Evolutionary conservation across 257 asterid genomes (phyloP), one percentile per base, ranked within the genome.

Genomic region (Salvia rosmarinus): DNA sequence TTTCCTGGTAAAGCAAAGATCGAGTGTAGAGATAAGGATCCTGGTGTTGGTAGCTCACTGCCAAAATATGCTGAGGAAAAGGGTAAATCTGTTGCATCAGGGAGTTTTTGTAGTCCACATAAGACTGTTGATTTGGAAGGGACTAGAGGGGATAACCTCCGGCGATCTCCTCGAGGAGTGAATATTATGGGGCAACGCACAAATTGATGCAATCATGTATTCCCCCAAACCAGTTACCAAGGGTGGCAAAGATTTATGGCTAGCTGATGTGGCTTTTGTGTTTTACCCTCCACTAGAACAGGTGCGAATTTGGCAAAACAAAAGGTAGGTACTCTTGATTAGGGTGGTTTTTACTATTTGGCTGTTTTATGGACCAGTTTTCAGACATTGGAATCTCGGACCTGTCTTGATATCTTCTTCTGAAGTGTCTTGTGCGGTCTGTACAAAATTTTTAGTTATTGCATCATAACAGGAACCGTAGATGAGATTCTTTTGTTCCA

Each of bases 1-100:
- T 78, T 35, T 73, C 84, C 82, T 6, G 40, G 79, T 32, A 80
- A 82, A 74, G 75, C 64, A 47, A 58, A 77, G n/a, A 16, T 50
- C 16, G 56, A 40, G 13, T 2, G 12, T 23, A 21, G 23, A 78
- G 69, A 58, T 32, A 23, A 17, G 51, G 75, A 4, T 6, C 56
- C 58, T 49, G 55, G 51, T 16, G 72, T 75, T 60, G n/a, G 8
- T 57, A 10, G 59, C 58, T 12, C 46, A 19, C 39, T 10, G 59
- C 68, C 73, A 17, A 60, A 63, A n/a, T 64, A 57, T 1, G 68
- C 34, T 4, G n/a, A 34, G 54, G 25, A n/a, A 16, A 66, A 52
- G 28, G 76, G 70, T 56, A 80, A 67, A 30, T 23, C 39, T n/a
- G 71, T 5, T 11, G 50, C 8, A 71, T 59, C 75, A 5, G 42